Percentiles rank a stretch among this genome's conserved stretches.
Conservation (phyloP, 1,284 basidiomycete species). For the Chalciporus sp. region DNA sequence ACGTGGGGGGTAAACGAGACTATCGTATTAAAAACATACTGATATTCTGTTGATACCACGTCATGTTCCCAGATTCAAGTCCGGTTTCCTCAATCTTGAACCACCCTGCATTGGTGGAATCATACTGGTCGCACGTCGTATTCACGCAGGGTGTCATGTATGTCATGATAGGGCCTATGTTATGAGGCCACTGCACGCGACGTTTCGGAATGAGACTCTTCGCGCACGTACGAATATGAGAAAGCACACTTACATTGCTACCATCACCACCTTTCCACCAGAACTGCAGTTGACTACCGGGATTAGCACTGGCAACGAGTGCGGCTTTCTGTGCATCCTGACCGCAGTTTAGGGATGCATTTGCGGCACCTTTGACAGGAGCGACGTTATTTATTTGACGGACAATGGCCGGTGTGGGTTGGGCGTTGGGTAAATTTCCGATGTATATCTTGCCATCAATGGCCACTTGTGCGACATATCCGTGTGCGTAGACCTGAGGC, state of each 20-base stretch:
- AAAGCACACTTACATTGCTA: conserved; percentile 43
- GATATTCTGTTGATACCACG: conserved; percentile 39
- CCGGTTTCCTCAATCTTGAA: conserved; percentile 66
- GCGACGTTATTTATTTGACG: conserved; percentile 56
- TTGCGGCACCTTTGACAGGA: conserved; percentile 66
- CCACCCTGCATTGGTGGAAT: conserved; percentile 61
- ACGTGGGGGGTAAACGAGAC: not conserved
- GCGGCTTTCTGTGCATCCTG: conserved; percentile 52
- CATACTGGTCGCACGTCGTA: conserved; percentile 59
- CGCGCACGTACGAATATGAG: conserved; percentile 1
- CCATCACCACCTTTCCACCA: conserved; percentile 58
- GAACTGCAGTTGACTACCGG: conserved; percentile 62
- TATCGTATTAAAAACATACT: conserved; percentile 22
- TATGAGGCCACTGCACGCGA: conserved; percentile 63
- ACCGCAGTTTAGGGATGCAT: conserved; percentile 66
- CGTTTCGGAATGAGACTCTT: conserved; percentile 3
- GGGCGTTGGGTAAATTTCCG: conserved; percentile 54
- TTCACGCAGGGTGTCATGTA: conserved; percentile 69
- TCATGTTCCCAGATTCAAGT: conserved; percentile 34
- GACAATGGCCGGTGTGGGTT: conserved; percentile 51
- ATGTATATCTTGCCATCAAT: conserved; percentile 57
- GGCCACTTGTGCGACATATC: conserved; percentile 52
- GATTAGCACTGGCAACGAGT: conserved; percentile 58
- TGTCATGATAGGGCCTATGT: conserved; percentile 70
- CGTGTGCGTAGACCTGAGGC: conserved; percentile 55